Base-by-base conservation (phyloP, 495 filamentous ascomycete genomes). In the Trypethelium eluteriae region DNA sequence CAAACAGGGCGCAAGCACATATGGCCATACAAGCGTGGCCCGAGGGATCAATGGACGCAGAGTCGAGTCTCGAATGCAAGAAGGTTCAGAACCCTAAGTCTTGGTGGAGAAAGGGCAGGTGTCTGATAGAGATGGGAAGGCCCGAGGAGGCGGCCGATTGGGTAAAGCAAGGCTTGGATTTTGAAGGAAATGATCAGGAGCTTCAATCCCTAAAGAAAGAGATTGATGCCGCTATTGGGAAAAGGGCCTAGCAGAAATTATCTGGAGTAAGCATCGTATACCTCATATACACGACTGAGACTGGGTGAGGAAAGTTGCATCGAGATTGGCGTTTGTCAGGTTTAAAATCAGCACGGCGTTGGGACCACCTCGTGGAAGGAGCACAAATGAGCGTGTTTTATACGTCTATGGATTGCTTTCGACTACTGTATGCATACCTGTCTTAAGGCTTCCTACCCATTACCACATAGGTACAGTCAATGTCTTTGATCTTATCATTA, bases 1-100 rank as follows among this genome's bases (percentile, higher is more conserved):
- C 86, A 63, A 96, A 97, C 76, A 84, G 95, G 32, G 92, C 92
- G 61, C 92, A 97, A 84, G 90, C 91, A 68, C 82, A 92, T 71
- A 95, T 97, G 87, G 86, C 82, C 2, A 74, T 86, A 75, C 81
- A 83, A 77, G 80, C 81, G 56, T 98, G 93, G 92, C 79, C 89
- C 4, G 91, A 94, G 81, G 94, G 82, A 2, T 81, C 88, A 34
- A 79, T 88, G 2, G 94, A 98, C 79, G 90, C 90, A n/a, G 87
- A 92, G 80, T 79, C 81, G 4, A 93, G 89, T 72, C 89, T 96
- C n/a, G 93, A 96, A 78, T 84, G 89, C 65, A 96, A 95, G 85
- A 81, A 85, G 64, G 80, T 84, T 53, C 91, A 87, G 38, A 97
- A 98, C 78, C 86, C 89, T 6, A 98, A 97, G 86, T 93, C 88